These are phyloP conservation scores for Periconia sp. DNA, from an alignment of 2,329 filamentous ascomycete species.

Conservation along the genomic window DNA sequence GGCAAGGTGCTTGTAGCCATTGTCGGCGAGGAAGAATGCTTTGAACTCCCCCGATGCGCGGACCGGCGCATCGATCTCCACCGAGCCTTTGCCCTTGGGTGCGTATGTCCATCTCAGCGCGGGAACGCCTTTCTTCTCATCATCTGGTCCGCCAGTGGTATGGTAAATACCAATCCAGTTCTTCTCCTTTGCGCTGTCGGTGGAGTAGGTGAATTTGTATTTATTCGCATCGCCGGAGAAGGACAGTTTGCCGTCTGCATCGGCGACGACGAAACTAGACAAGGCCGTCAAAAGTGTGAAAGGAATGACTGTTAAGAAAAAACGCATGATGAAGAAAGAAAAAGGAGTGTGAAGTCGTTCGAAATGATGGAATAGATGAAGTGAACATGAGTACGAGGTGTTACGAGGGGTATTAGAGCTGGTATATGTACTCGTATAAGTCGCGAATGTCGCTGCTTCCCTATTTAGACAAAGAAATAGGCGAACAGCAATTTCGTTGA, in stretches of 20 bases:
- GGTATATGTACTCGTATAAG: no score
- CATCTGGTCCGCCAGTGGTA: constrained; percentile 2
- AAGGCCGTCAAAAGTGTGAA: not conserved
- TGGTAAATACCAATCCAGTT: constrained; percentile 14
- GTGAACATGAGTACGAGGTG: no score
- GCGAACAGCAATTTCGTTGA: no score
- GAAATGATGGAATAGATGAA: no score
- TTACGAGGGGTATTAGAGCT: not conserved
- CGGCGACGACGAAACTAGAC: not conserved
- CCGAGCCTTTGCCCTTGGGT: constrained; percentile 1
- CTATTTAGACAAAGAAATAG: no score
- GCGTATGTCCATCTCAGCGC: constrained; percentile 8
- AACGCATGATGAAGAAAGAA: not conserved
- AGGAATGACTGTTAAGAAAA: not conserved
- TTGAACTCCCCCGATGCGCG: constrained; percentile 8
- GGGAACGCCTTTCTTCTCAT: constrained; percentile 4
- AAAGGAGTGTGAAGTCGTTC: not conserved
- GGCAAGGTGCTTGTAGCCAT: constrained; percentile 10
- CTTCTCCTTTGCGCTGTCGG: constrained; percentile 4
- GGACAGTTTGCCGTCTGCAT: not conserved
- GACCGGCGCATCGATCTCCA: constrained; percentile 4
- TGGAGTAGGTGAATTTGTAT: constrained; percentile 8
- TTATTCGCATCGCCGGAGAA: not conserved
- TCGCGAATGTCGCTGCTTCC: no score
- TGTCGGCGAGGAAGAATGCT: constrained; percentile 10